These are phyloP conservation scores for Rhodosporidiobolus odoratus DNA, from an alignment of 768 basidiomycete genomes.

Conservation along the genomic window DNA sequence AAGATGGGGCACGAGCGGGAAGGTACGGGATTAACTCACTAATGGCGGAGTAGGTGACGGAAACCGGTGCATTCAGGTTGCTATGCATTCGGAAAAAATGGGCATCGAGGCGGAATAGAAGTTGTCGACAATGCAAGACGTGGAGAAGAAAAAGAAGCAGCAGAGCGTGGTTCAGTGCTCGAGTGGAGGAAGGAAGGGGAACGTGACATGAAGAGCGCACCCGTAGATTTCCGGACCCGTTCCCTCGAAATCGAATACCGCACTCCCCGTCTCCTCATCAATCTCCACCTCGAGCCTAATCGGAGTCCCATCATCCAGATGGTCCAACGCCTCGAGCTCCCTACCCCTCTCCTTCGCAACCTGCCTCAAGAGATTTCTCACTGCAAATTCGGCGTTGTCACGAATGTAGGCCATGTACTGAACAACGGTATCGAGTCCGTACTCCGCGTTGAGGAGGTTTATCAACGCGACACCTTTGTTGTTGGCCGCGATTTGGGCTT, in stretches of 20 bases:
- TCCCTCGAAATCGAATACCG: constrained; percentile 69
- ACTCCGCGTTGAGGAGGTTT: constrained; percentile 66
- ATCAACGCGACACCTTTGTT: constrained; percentile 51
- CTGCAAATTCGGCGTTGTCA: constrained; percentile 77
- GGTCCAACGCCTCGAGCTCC: constrained; percentile 67
- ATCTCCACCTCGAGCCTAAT: constrained; percentile 66
- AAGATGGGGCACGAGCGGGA: neutral
- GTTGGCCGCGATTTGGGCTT: constrained; percentile 91
- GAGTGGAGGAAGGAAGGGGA: no score
- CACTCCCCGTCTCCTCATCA: constrained; percentile 65
- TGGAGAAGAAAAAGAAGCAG: neutral
- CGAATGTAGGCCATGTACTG: constrained; percentile 60
- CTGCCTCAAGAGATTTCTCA: constrained; percentile 70
- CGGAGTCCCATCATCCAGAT: constrained; percentile 81
- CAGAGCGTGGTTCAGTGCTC: no score
- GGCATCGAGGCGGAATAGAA: neutral
- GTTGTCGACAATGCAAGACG: no score
- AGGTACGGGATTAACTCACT: neutral
- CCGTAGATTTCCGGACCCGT: constrained; percentile 55
- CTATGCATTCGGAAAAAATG: neutral
- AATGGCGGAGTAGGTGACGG: constrained; percentile 56
- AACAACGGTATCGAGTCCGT: constrained; percentile 76
- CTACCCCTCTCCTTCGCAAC: constrained; percentile 56
- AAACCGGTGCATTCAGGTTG: constrained; percentile 78
- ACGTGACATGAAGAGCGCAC: no score